These are phyloP conservation scores for Cyclotella sp. DNA, from an alignment of 108 stramenopile genomes.

Conservation along the genomic window DNA sequence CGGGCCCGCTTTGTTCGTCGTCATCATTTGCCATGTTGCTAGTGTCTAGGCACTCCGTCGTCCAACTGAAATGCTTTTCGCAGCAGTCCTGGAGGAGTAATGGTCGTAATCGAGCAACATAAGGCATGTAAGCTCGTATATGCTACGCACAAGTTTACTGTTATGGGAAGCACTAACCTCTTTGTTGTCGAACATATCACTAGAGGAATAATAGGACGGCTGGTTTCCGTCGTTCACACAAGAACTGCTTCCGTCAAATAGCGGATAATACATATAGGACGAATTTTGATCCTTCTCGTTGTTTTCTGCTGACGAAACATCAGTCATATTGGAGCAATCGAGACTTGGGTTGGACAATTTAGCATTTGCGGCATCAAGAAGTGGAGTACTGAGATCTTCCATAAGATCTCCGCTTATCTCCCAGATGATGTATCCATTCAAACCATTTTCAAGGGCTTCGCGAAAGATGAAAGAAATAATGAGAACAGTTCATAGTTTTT, in stretches of 20 bases:
- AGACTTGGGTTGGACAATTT: slow-evolving; percentile 31
- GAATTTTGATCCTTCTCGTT: neutral
- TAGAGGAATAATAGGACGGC: neutral
- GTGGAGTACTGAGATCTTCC: slow-evolving; percentile 28
- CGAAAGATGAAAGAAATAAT: neutral
- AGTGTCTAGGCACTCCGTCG: neutral
- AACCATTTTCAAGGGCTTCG: slow-evolving; percentile 22
- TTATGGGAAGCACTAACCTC: neutral
- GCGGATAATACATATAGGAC: neutral
- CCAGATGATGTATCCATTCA: slow-evolving; percentile 44
- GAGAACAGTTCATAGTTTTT: neutral
- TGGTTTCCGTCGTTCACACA: slow-evolving; percentile 13
- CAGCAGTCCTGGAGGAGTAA: neutral
- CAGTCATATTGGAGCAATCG: slow-evolving; percentile 14
- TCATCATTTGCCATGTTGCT: neutral
- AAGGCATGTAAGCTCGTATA: too few relatives aligned
- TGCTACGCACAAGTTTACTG: neutral
- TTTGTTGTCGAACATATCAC: neutral
- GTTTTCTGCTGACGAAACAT: neutral
- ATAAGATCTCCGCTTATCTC: slow-evolving; percentile 27
- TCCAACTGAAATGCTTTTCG: slow-evolving; percentile 11
- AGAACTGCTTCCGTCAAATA: neutral
- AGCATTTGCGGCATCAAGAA: slow-evolving; percentile 33
- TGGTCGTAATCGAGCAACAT: neutral
- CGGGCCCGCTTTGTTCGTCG: too few relatives aligned